Conservation (phyloP, 2,329 filamentous ascomycete genomes). For the Arthrobotrys sphaeroides region DNA sequence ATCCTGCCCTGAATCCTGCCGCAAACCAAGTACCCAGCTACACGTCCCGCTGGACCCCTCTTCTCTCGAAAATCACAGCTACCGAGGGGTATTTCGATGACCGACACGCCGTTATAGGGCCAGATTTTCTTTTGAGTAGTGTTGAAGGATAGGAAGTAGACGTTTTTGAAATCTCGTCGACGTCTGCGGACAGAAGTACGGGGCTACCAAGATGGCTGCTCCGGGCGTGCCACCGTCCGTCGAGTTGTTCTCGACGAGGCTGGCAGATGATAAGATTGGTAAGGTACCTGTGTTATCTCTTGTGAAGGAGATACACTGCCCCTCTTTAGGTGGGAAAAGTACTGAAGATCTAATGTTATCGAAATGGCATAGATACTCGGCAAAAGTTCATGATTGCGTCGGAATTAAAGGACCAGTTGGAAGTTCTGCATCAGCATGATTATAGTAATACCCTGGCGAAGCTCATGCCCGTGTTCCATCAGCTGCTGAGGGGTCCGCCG, state of each 20-base stretch:
- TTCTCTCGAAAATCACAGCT: neutral
- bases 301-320: neutral
- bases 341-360: neutral
- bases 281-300: conserved; percentile 3
- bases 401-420: conserved; percentile 88
- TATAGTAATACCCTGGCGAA: conserved; percentile 85
- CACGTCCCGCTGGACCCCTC: neutral
- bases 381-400: conserved; percentile 82
- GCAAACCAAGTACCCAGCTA: neutral
- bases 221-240: conserved; percentile 41
- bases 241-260: conserved; percentile 53
- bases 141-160: conserved; percentile 14
- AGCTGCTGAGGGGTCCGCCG: conserved; percentile 82
- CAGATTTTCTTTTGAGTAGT: neutral
- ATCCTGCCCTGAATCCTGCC: neutral
- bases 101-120: conserved; percentile 9
- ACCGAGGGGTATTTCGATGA: neutral
- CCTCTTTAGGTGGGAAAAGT: neutral
- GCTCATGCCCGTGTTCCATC: conserved; percentile 88
- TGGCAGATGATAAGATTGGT: conserved; percentile 54
- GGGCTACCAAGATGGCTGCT: conserved; percentile 32
- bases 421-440: conserved; percentile 79
- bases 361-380: conserved; percentile 73
- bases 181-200: neutral
- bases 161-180: neutral